Conservation (phyloP, 78 protist genomes). For the Trichosphaerium sp. region DNA sequence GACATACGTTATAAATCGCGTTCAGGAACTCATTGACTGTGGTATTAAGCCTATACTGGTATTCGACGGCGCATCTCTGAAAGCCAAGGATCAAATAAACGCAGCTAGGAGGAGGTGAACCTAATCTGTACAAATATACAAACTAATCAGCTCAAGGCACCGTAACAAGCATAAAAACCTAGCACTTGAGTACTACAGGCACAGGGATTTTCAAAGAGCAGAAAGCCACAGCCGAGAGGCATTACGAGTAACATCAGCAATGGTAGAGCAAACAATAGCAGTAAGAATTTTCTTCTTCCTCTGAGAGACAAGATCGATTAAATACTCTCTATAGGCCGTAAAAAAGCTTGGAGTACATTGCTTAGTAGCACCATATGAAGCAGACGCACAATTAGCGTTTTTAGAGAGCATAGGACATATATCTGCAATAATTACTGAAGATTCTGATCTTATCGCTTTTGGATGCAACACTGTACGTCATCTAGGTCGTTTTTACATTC, state of each 20-base stretch:
- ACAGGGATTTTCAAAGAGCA: too few species aligned
- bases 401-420: conserved; percentile 43
- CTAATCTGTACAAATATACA: too few species aligned
- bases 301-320: not conserved
- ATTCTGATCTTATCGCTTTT: conserved; percentile 89
- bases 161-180: not conserved
- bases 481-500: too few species aligned
- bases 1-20: conserved; percentile 11
- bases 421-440: conserved; percentile 85
- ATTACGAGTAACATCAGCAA: conserved; percentile 61
- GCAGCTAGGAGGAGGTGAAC: conserved; percentile 25
- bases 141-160: not conserved
- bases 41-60: conserved; percentile 71
- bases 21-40: conserved; percentile 24
- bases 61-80: conserved; percentile 80
- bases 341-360: conserved; percentile 20
- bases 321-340: too few species aligned
- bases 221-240: conserved; percentile 26
- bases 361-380: conserved; percentile 98
- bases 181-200: too few species aligned
- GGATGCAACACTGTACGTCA: conserved; percentile 39
- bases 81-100: conserved; percentile 63
- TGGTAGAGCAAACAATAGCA: conserved; percentile 55
- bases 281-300: not conserved
- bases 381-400: conserved; percentile 97